Conservation (phyloP, 768 basidiomycete species). For the Gymnopilus dilepis region DNA sequence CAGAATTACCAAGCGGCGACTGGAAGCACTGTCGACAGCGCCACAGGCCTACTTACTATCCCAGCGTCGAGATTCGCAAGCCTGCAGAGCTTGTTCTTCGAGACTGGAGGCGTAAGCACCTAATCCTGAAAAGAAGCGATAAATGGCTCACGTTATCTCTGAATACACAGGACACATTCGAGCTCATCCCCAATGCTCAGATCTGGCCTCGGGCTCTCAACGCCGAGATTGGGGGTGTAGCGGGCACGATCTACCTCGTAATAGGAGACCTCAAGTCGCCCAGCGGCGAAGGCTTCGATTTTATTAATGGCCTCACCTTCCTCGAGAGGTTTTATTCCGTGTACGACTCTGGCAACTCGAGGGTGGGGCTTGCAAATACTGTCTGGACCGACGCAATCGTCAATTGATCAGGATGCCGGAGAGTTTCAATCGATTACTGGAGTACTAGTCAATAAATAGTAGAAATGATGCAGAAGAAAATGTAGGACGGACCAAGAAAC, state of each 20-base stretch:
- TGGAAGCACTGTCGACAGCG: constrained; percentile 44
- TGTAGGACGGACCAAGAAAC: too few relatives aligned
- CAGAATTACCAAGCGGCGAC: constrained; percentile 47
- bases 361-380: too few relatives aligned
- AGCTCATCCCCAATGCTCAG: constrained; percentile 68
- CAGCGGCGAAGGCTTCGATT: neutral
- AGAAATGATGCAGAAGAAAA: too few relatives aligned
- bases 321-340: neutral
- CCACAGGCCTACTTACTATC: constrained; percentile 56
- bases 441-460: too few relatives aligned
- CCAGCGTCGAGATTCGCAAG: constrained; percentile 51
- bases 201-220: constrained; percentile 71
- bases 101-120: constrained; percentile 49
- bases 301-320: neutral
- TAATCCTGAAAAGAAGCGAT: too few relatives aligned
- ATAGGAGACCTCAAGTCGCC: neutral
- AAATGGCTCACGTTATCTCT: too few relatives aligned
- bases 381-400: too few relatives aligned
- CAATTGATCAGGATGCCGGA: too few relatives aligned
- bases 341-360: too few relatives aligned
- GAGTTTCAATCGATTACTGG: too few relatives aligned
- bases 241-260: constrained; percentile 22
- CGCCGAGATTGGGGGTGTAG: constrained; percentile 56
- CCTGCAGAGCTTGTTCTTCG: constrained; percentile 63
- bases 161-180: constrained; percentile 47